Percentiles rank a stretch among this genome's conserved stretches.
phyloP scores from a whole-genome alignment of 1,284 basidiomycete species.

The Boletus holoroseus region DNA sequence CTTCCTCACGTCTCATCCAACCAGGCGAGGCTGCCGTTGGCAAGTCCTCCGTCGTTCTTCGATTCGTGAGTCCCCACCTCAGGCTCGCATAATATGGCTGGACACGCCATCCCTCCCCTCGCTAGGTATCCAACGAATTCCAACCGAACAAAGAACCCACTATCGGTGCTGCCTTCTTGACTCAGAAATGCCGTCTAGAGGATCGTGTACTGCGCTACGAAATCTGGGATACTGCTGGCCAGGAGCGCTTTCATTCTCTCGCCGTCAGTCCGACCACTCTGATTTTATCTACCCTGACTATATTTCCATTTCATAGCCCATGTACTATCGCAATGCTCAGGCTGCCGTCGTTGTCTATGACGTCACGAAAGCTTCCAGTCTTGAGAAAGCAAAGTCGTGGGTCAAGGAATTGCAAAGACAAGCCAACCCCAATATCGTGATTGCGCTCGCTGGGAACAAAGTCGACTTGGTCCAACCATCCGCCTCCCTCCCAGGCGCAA shows the following conservation, averaged over 20 bases:
- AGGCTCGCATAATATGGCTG: background rate
- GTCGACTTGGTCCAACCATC: slow-evolving; percentile 84
- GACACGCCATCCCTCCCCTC: slow-evolving; percentile 12
- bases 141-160: slow-evolving; percentile 97
- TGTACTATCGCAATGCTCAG: slow-evolving; percentile 99
- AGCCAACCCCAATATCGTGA: slow-evolving; percentile 98
- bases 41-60: slow-evolving; percentile 97
- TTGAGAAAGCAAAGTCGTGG: slow-evolving; percentile 99
- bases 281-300: slow-evolving; percentile 5
- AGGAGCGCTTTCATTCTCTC: slow-evolving; percentile 91
- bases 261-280: slow-evolving; percentile 50
- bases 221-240: slow-evolving; percentile 95
- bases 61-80: slow-evolving; percentile 69
- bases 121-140: slow-evolving; percentile 86
- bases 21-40: slow-evolving; percentile 97
- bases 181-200: slow-evolving; percentile 87
- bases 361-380: slow-evolving; percentile 87
- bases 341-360: slow-evolving; percentile 99
- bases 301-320: slow-evolving; percentile 52
- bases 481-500: slow-evolving; percentile 45
- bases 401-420: slow-evolving; percentile 99
- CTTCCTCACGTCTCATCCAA: background rate
- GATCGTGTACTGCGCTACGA: slow-evolving; percentile 92
- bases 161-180: slow-evolving; percentile 92
- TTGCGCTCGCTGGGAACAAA: slow-evolving; percentile 94